Percentiles rank a stretch among this genome's conserved stretches.
These are phyloP conservation scores for Osmanthus fragrans DNA, from an alignment of 257 asterid species.

Conservation along the genomic window DNA sequence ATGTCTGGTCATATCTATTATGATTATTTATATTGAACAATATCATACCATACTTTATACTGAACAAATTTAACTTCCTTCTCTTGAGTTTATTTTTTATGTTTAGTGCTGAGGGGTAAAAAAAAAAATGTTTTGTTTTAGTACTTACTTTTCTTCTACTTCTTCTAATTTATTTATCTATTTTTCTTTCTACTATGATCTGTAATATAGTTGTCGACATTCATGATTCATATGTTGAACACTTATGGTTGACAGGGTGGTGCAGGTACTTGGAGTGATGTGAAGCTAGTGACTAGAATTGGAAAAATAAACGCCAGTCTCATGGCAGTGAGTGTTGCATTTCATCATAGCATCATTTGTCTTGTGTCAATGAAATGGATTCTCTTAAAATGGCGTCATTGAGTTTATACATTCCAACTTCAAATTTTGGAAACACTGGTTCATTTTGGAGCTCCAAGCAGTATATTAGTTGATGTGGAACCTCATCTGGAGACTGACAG, in stretches of 20 bases:
- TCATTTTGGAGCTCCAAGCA: too few species aligned
- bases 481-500: constrained; percentile 98
- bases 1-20: too few species aligned
- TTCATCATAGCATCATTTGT: too few species aligned
- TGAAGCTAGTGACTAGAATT: constrained; percentile 93
- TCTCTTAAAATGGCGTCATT: too few species aligned
- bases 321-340: constrained; percentile 68
- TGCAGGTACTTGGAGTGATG: constrained; percentile 99
- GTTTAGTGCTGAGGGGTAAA: background rate
- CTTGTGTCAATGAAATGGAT: too few species aligned
- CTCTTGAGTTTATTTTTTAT: too few species aligned
- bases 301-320: constrained; percentile 82
- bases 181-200: background rate
- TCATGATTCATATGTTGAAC: constrained; percentile 48
- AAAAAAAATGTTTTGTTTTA: background rate
- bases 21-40: too few species aligned
- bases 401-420: too few species aligned
- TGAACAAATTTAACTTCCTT: too few species aligned
- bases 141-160: background rate
- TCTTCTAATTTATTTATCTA: background rate
- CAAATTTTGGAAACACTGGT: too few species aligned
- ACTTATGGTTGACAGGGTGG: constrained; percentile 99
- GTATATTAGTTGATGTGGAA: constrained; percentile 86
- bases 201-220: constrained; percentile 28
- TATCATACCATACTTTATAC: too few species aligned